Percentiles rank a stretch among this genome's conserved stretches.
Conservation (phyloP, 805 yeast genomes). For the Saccharomycopsis guyanensis region DNA sequence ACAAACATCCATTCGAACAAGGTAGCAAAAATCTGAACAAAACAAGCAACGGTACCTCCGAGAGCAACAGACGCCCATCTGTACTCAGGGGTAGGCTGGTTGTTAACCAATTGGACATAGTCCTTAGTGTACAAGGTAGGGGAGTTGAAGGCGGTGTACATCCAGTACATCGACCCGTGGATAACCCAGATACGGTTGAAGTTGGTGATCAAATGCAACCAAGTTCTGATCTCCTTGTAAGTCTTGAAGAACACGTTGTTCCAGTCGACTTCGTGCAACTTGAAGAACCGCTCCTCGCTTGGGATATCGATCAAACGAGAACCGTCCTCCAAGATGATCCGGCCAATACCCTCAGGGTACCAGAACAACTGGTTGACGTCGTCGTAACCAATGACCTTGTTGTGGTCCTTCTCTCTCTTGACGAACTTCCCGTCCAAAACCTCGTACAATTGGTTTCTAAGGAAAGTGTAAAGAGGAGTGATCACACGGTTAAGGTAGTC, state of each 20-base stretch:
- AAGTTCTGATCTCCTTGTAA: conserved; percentile 89
- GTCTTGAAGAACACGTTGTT: conserved; percentile 88
- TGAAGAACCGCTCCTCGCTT: conserved; percentile 77
- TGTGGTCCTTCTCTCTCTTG: conserved; percentile 64
- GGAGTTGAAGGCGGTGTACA: conserved; percentile 88
- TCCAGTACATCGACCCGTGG: conserved; percentile 87
- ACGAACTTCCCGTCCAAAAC: conserved; percentile 45
- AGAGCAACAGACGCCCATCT: conserved; percentile 90
- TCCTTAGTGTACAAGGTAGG: conserved; percentile 85
- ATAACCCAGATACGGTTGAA: conserved; percentile 98
- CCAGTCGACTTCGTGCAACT: conserved; percentile 93
- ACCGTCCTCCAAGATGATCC: conserved; percentile 87
- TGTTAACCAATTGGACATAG: conserved; percentile 75
- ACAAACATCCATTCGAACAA: conserved; percentile 91
- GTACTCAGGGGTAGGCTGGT: conserved; percentile 83
- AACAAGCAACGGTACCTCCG: conserved; percentile 83
- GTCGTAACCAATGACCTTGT: conserved; percentile 77
- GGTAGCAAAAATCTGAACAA: conserved; percentile 82
- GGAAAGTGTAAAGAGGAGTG: conserved; percentile 74
- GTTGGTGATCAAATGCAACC: conserved; percentile 93
- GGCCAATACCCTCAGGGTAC: conserved; percentile 98
- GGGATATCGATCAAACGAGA: conserved; percentile 87
- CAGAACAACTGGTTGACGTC: conserved; percentile 98
- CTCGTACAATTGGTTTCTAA: conserved; percentile 63
- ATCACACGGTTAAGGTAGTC: conserved; percentile 87